Evolutionary conservation across 2,329 filamentous ascomycete species (phyloP), one percentile per base, ranked within the genome.

Genomic region (Plenodomus lindquistii): DNA sequence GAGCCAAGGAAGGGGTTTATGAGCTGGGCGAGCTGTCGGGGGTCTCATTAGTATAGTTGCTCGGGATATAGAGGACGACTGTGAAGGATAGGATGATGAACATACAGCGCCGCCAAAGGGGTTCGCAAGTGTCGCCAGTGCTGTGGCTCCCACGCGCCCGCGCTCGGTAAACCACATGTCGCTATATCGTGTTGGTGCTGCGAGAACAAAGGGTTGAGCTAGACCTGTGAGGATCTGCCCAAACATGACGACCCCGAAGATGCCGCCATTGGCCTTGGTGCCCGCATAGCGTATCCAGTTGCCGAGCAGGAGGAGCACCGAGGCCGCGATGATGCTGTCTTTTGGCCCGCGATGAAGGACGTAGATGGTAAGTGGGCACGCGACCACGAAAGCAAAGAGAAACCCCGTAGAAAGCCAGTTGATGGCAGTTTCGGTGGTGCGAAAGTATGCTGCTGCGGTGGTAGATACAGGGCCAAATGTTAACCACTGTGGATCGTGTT

Each of bases 351-450:
- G 83, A 72, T 96, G 90, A 24, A 97, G 81, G 20, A 86, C 84
- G 71, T 85, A 88, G 65, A 97, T 87, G 7, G 78, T 78, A 55
- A 67, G 79, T 45, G 94, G 93, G 39, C 85, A 85, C 36, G 86
- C 79, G 58, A 82, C 78, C 37, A 88, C 84, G 66, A 96, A 97
- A 42, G 91, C 79, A 69, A 97, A 93, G 40, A 96, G 79, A 69
- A 95, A 96, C 34, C 81, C 86, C 0, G 88, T 97, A 65, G 87
- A 91, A 54, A 96, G 81, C 94, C 94, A 97, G 74, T 97, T 97
- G 74, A 97, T 87, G 24, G 83, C 82, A 15, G 83, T 85, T 65
- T 92, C 85, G 27, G 80, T 81, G 11, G 92, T 89, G 42, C 76
- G 60, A 68, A 95, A 97, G 76, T 91, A 96, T 19, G 79, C 61